A percentile compares a stretch with the other conserved stretches of the same genome.
These are phyloP conservation scores for Paspalum vaginatum DNA, from an alignment of 176 grass and related monocot genomes.

Conservation along the genomic window DNA sequence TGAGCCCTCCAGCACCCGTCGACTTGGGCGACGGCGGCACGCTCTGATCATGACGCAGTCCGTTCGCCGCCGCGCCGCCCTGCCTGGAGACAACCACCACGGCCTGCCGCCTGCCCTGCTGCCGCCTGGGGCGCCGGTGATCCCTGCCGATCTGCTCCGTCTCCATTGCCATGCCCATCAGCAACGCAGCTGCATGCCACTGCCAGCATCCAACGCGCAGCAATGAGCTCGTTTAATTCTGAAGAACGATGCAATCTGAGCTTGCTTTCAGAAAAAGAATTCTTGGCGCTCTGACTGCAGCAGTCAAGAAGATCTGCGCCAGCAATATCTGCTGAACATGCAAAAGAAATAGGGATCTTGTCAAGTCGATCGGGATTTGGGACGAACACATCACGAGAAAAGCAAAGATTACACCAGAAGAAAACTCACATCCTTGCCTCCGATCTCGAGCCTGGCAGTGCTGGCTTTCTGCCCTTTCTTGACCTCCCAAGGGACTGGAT, in stretches of 20 bases:
- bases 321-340: neutral
- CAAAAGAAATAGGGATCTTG: neutral
- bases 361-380: neutral
- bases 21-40: neutral
- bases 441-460: neutral
- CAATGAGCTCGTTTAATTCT: neutral
- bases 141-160: neutral
- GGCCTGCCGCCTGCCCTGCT: neutral
- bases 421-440: neutral
- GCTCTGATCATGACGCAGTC: neutral
- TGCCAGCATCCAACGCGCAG: slow-evolving; percentile 28
- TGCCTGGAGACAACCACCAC: neutral
- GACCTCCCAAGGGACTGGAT: neutral
- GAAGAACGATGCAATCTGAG: neutral
- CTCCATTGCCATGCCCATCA: neutral
- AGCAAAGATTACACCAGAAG: neutral
- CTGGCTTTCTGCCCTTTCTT: neutral
- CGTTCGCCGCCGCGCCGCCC: neutral
- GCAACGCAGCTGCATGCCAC: neutral
- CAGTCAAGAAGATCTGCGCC: neutral
- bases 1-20: slow-evolving; percentile 29
- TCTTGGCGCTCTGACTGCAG: neutral
- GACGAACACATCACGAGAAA: neutral
- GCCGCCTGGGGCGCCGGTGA: neutral
- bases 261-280: neutral